Evolutionary conservation across 2,329 filamentous ascomycete genomes (phyloP).

Genomic region (Ophiostoma sp.): DNA sequence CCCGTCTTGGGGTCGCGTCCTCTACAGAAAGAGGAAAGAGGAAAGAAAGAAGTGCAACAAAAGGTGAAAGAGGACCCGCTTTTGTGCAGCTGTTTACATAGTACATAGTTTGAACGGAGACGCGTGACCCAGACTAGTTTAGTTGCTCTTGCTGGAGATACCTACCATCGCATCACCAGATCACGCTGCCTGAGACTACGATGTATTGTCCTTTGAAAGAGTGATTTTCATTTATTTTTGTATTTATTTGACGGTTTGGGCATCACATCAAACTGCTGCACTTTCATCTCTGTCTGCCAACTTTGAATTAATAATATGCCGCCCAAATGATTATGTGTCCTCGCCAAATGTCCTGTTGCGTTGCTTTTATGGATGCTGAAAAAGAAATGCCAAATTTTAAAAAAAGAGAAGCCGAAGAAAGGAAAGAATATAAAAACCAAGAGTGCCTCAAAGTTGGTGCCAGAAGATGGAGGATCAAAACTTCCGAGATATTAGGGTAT

Average conservation of each 20-base stretch:
- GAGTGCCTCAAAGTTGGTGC: not conserved
- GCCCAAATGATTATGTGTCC: not conserved
- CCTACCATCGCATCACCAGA: slow-evolving; percentile 10
- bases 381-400: not conserved
- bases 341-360: not conserved
- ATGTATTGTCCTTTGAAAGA: not conserved
- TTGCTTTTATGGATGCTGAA: slow-evolving; percentile 6
- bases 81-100: not conserved
- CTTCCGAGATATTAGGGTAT: not conserved
- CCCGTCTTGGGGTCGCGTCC: slow-evolving; percentile 1
- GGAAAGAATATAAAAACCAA: not conserved
- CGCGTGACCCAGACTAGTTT: not conserved
- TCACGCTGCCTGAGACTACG: not conserved
- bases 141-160: not conserved
- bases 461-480: not conserved
- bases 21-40: not conserved
- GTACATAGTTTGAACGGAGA: not conserved
- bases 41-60: not conserved
- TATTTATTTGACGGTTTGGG: not conserved
- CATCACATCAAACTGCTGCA: not conserved
- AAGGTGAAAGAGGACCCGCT: not conserved
- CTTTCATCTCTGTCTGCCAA: not conserved
- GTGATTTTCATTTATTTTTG: not conserved
- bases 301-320: slow-evolving; percentile 1
- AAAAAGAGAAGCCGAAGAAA: not conserved